Evolutionary conservation across 2,329 filamentous ascomycete species (phyloP), one percentile per base, ranked within the genome.

Genomic region (Xylaria polymorpha): DNA sequence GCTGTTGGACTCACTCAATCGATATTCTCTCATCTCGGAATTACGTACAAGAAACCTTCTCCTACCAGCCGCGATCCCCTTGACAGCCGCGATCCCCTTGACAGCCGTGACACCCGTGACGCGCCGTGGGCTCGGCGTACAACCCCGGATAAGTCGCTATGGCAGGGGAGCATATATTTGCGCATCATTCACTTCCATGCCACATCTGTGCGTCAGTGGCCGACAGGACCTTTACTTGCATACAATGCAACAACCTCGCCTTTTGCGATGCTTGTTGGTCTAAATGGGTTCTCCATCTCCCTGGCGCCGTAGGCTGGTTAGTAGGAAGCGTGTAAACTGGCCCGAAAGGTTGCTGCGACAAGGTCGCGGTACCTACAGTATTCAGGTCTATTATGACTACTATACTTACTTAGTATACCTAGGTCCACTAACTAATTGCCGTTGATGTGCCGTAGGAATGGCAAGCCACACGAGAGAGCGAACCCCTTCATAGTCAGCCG

Each of bases 181-280:
- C 73, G 61, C 61, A 68, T 39, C 72, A 29, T 29, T 29, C 73
- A 58, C 69, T 75, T 67, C 76, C 77, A 55, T 79, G 77, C 68
- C 77, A 78, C 57, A 76, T 76, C 14, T 79, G 77, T 64, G 72
- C 72, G 51, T 76, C 76, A 29, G 75, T 71, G 41, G 48, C 71
- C 51, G 72, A 74, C 39, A 77, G 71, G 69, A 77, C 74, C 2
- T 78, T 72, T 66, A 76, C 76, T 25, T 79, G 77, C 70, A 76
- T 78, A 46, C 77, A 78, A 39, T 79, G 77, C 71, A 79, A 79
- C 68, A 78, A 77, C 64, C 74, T 79, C 29, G 71, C 74, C 29
- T 79, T 79, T 66, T 79, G 77, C 68, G 77, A 78, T 15, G 55
- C 59, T 7, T 78, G 76, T 61, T 79, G 77, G 77, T 71, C 75